A percentile compares a stretch with the other conserved stretches of the same genome.
These are phyloP conservation scores for Aspergillus aculeatus DNA, from an alignment of 2,329 filamentous ascomycete genomes.

Conservation along the genomic window DNA sequence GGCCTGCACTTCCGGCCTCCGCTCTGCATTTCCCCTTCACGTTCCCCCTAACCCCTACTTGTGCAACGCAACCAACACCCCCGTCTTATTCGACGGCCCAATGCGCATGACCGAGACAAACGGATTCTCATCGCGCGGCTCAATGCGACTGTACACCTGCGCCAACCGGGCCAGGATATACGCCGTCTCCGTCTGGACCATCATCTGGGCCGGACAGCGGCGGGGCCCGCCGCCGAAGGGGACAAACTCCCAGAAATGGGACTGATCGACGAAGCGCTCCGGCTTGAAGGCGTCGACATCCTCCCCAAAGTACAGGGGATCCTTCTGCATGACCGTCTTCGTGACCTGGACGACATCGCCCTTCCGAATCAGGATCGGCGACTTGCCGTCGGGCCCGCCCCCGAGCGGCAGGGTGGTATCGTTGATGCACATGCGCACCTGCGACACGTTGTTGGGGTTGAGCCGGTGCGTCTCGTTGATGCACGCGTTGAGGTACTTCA, in stretches of 20 bases:
- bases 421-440: slow-evolving; percentile 15
- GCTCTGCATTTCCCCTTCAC: too few relatives aligned
- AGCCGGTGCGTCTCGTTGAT: slow-evolving; percentile 17
- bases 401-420: slow-evolving; percentile 25
- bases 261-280: background rate
- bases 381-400: slow-evolving; percentile 14
- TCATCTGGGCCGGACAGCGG: slow-evolving; percentile 14
- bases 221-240: slow-evolving; percentile 14
- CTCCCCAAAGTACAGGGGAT: too few relatives aligned
- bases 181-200: slow-evolving; percentile 10
- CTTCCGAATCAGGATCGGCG: too few relatives aligned
- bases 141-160: background rate
- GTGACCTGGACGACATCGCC: too few relatives aligned
- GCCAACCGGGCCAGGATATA: slow-evolving; percentile 9
- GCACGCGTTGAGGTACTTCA: slow-evolving; percentile 10
- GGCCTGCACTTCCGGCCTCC: too few relatives aligned
- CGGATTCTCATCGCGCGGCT: slow-evolving; percentile 6
- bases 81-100: slow-evolving; percentile 14
- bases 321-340: too few relatives aligned
- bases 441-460: slow-evolving; percentile 6
- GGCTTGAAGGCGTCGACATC: too few relatives aligned
- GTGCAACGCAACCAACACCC: background rate
- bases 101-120: slow-evolving; percentile 10
- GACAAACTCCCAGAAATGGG: slow-evolving; percentile 10
- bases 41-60: too few relatives aligned